Percentiles rank a stretch among this genome's conserved stretches.
Evolutionary conservation across 805 yeast species (phyloP).

Genomic region (Spathaspora girioi): DNA sequence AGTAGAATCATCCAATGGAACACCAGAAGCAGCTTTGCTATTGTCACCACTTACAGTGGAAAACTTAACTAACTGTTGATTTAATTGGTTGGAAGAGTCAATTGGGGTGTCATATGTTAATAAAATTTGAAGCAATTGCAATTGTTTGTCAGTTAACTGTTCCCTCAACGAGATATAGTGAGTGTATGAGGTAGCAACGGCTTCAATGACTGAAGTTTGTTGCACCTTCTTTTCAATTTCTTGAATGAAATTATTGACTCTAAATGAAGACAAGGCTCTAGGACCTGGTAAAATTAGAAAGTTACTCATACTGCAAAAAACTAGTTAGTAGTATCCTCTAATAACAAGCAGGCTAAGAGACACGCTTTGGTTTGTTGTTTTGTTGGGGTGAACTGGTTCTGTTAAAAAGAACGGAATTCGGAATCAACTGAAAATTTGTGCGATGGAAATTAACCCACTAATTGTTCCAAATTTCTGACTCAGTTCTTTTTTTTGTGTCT

Average conservation of each 20-base stretch:
- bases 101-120: slow-evolving; percentile 72
- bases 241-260: slow-evolving; percentile 68
- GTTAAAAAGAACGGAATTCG: background rate
- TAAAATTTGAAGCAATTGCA: slow-evolving; percentile 52
- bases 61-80: slow-evolving; percentile 34
- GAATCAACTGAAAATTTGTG: background rate
- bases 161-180: slow-evolving; percentile 70
- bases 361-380: background rate
- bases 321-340: background rate
- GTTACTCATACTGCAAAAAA: slow-evolving; percentile 10
- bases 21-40: slow-evolving; percentile 2
- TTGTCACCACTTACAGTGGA: slow-evolving; percentile 25
- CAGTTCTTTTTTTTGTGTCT: background rate
- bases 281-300: slow-evolving; percentile 74
- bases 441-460: background rate
- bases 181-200: slow-evolving; percentile 69
- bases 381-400: background rate
- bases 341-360: background rate
- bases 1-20: slow-evolving; percentile 26
- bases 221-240: slow-evolving; percentile 72
- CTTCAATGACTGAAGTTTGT: slow-evolving; percentile 51
- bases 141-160: slow-evolving; percentile 36
- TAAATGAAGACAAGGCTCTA: slow-evolving; percentile 80
- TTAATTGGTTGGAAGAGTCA: slow-evolving; percentile 48
- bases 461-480: background rate